Percentiles rank a stretch among this genome's conserved stretches.
Conservation (phyloP, 768 basidiomycete genomes). For the Plicaturopsis crispa region DNA sequence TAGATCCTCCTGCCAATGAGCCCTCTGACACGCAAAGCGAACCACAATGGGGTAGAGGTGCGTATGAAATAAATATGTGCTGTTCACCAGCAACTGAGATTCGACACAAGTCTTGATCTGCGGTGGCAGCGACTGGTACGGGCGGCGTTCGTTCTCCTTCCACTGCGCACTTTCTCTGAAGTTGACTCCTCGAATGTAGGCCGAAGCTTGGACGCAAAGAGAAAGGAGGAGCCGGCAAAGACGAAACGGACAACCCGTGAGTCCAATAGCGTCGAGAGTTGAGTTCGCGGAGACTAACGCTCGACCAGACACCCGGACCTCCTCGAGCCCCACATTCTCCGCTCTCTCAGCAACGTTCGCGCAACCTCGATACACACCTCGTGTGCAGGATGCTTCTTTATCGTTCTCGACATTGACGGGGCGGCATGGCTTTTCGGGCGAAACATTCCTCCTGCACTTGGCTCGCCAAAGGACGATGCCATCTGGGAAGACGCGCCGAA, state of each 20-base stretch:
- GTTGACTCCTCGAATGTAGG: conserved; percentile 31
- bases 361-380: conserved; percentile 67
- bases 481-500: conserved; percentile 75
- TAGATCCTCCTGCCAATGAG: too few species aligned
- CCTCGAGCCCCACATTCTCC: conserved; percentile 80
- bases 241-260: conserved; percentile 27
- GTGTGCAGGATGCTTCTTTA: conserved; percentile 69
- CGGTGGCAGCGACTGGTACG: conserved; percentile 85
- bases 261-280: conserved; percentile 1
- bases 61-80: conserved; percentile 5
- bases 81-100: neutral
- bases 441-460: conserved; percentile 63
- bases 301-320: conserved; percentile 66
- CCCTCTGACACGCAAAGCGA: too few species aligned
- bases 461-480: conserved; percentile 43
- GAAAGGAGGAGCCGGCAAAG: conserved; percentile 38
- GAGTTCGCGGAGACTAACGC: conserved; percentile 1
- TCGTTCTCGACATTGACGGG: conserved; percentile 67
- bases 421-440: conserved; percentile 89
- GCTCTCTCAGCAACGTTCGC: conserved; percentile 79
- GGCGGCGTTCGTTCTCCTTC: conserved; percentile 12
- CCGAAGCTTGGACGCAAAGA: conserved; percentile 73
- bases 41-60: conserved; percentile 38
- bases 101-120: conserved; percentile 62
- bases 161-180: conserved; percentile 10